Percentiles rank a stretch among this genome's conserved stretches.
Conservation (phyloP, 106 monocot genomes). For the Narthecium ossifragum region DNA sequence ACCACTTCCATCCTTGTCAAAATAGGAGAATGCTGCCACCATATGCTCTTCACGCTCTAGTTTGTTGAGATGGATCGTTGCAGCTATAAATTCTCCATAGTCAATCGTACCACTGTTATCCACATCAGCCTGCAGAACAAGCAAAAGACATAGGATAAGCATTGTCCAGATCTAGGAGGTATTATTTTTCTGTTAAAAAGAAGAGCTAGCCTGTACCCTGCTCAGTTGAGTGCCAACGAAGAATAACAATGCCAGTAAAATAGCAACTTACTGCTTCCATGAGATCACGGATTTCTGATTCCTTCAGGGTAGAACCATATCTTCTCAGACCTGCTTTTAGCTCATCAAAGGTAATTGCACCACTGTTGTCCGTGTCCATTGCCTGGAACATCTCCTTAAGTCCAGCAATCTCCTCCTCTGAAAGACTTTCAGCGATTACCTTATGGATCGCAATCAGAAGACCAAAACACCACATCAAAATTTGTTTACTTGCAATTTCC, state of each 20-base stretch:
- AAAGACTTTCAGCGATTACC: slow-evolving; percentile 66
- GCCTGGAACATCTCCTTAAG: slow-evolving; percentile 51
- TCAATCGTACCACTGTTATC: slow-evolving; percentile 55
- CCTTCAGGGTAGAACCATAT: slow-evolving; percentile 57
- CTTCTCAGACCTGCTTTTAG: slow-evolving; percentile 50
- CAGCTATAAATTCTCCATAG: slow-evolving; percentile 49
- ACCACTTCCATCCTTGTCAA: slow-evolving; percentile 66
- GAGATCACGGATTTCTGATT: slow-evolving; percentile 58
- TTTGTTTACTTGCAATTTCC: too few relatives aligned
- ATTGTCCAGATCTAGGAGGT: too few relatives aligned
- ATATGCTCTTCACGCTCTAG: slow-evolving; percentile 47
- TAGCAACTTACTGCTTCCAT: slow-evolving; percentile 65
- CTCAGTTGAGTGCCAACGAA: too few relatives aligned
- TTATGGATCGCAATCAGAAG: background rate
- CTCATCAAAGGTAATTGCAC: slow-evolving; percentile 62
- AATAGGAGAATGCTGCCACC: slow-evolving; percentile 44
- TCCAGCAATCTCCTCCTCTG: slow-evolving; percentile 71
- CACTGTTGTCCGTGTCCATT: slow-evolving; percentile 62
- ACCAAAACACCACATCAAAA: too few relatives aligned
- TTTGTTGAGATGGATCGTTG: slow-evolving; percentile 49
- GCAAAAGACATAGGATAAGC: too few relatives aligned
- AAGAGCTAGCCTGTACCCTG: too few relatives aligned
- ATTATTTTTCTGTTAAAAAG: too few relatives aligned
- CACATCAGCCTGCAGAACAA: slow-evolving; percentile 40
- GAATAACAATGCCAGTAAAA: too few relatives aligned